These are phyloP conservation scores for Singerocomus rubriflavus DNA, from an alignment of 1,284 basidiomycete species.

Conservation along the genomic window DNA sequence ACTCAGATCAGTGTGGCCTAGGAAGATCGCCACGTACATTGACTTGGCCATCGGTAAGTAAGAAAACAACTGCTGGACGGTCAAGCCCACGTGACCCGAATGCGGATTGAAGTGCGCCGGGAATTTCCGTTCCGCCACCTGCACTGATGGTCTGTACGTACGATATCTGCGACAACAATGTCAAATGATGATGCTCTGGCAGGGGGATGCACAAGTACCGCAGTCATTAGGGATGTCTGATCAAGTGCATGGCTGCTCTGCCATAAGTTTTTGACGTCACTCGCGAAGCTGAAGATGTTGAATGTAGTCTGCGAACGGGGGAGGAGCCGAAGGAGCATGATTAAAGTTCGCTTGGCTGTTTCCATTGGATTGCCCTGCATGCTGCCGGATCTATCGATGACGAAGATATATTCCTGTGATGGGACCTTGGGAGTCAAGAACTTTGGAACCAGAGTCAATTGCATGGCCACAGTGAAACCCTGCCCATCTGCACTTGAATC, in stretches of 20 bases:
- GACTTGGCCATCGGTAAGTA: slow-evolving; percentile 54
- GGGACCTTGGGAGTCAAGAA: slow-evolving; percentile 38
- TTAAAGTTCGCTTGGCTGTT: slow-evolving; percentile 37
- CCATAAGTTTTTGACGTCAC: slow-evolving; percentile 36
- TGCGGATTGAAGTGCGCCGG: slow-evolving; percentile 34
- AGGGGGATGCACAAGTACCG: slow-evolving; percentile 38
- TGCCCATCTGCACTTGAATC: slow-evolving; percentile 20
- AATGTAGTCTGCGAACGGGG: slow-evolving; percentile 34
- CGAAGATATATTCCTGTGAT: slow-evolving; percentile 43
- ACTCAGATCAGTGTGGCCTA: not conserved
- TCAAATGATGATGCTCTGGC: not conserved
- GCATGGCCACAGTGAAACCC: slow-evolving; percentile 43
- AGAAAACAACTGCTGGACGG: slow-evolving; percentile 45
- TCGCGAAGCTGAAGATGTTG: slow-evolving; percentile 54
- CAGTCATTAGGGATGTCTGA: slow-evolving; percentile 32
- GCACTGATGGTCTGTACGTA: slow-evolving; percentile 40
- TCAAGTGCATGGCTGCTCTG: slow-evolving; percentile 33
- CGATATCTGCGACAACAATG: slow-evolving; percentile 23
- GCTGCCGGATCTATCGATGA: slow-evolving; percentile 43
- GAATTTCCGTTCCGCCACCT: slow-evolving; percentile 49
- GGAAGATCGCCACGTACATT: slow-evolving; percentile 11
- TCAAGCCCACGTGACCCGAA: slow-evolving; percentile 21
- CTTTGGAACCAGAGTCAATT: slow-evolving; percentile 51
- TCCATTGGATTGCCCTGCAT: slow-evolving; percentile 34
- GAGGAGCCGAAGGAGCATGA: slow-evolving; percentile 34